These are phyloP conservation scores for Globisporangium paddicum DNA, from an alignment of 352 stramenopile species.

Conservation along the genomic window DNA sequence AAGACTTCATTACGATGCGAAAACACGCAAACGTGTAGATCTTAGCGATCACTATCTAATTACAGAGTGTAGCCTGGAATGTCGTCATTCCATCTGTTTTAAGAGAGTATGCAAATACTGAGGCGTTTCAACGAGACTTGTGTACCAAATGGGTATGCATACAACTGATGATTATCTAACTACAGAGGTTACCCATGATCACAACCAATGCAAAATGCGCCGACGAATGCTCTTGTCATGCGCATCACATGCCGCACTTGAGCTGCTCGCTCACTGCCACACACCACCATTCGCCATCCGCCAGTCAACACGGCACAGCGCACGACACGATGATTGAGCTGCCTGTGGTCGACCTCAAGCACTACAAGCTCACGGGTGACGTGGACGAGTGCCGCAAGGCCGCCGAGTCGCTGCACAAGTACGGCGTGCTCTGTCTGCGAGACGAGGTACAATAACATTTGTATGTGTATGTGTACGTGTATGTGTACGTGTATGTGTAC, in stretches of 20 bases:
- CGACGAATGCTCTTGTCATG: background rate
- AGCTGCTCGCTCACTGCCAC: background rate
- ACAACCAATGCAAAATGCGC: background rate
- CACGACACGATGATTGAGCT: conserved; percentile 56
- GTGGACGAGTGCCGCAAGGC: conserved; percentile 66
- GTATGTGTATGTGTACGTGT: background rate
- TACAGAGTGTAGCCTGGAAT: background rate
- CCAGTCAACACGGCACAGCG: conserved; percentile 2
- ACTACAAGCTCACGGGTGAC: conserved; percentile 73
- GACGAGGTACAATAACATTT: conserved; percentile 38
- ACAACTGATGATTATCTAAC: background rate
- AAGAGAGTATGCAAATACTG: background rate
- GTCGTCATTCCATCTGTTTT: background rate
- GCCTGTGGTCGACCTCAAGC: conserved; percentile 75
- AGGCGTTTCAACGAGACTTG: no score
- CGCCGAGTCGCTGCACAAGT: conserved; percentile 81
- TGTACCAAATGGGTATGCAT: background rate
- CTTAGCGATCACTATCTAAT: background rate
- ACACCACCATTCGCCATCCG: conserved; percentile 12
- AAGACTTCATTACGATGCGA: no score
- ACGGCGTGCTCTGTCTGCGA: conserved; percentile 78
- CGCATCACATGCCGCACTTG: background rate
- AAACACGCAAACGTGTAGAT: no score
- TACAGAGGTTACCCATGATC: background rate
- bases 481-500: background rate